Conservation (phyloP, 495 filamentous ascomycete genomes). For the Pyrenopolyporus hunteri region DNA sequence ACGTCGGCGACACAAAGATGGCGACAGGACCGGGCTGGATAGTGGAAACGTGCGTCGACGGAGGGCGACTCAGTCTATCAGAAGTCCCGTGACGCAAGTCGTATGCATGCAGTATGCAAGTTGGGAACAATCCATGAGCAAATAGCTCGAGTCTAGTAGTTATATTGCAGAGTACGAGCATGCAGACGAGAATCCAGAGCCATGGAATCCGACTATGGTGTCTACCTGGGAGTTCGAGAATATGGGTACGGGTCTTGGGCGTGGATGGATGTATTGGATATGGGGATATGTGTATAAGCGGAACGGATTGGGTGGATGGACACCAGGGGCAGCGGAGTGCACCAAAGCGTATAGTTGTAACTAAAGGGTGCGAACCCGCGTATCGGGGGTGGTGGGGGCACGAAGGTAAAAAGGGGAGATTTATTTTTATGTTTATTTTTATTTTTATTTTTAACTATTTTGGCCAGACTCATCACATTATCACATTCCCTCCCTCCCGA, state of each 20-base stretch:
- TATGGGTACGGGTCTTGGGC: too few relatives aligned
- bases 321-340: slow-evolving; percentile 29
- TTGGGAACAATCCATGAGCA: slow-evolving; percentile 33
- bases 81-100: slow-evolving; percentile 29
- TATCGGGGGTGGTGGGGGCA: slow-evolving; percentile 5
- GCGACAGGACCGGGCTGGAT: not conserved
- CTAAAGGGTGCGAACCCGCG: not conserved
- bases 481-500: too few relatives aligned
- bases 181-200: slow-evolving; percentile 26
- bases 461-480: slow-evolving; percentile 32
- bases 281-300: too few relatives aligned
- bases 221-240: too few relatives aligned
- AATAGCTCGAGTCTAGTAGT: slow-evolving; percentile 23
- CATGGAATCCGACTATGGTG: slow-evolving; percentile 7
- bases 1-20: slow-evolving; percentile 15
- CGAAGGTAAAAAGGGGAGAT: too few relatives aligned
- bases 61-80: slow-evolving; percentile 5
- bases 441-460: too few relatives aligned
- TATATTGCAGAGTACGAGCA: slow-evolving; percentile 21
- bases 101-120: slow-evolving; percentile 40
- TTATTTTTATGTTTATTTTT: too few relatives aligned
- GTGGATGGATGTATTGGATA: too few relatives aligned
- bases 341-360: slow-evolving; percentile 13
- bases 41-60: not conserved
- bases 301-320: too few relatives aligned